Percentiles rank a stretch among this genome's conserved stretches.
Evolutionary conservation across 306 rosid species (phyloP).

Genomic region (Vigna radiata): DNA sequence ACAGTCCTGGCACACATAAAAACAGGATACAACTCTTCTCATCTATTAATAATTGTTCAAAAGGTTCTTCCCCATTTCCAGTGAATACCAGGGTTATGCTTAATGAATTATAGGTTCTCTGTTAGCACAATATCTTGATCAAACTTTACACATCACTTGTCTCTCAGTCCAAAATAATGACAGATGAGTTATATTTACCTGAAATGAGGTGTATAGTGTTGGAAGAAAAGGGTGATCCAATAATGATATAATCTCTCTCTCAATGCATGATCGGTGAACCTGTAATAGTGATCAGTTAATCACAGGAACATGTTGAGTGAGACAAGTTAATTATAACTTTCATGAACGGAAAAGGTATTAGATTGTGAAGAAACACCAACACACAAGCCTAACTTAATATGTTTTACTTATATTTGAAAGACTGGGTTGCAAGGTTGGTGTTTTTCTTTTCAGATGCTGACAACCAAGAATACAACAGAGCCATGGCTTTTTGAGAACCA

Average conservation of each 20-base stretch:
- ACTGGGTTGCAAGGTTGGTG: neutral
- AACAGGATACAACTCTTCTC: no score
- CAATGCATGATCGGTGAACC: constrained; percentile 96
- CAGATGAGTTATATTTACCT: constrained; percentile 58
- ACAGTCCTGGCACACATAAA: no score
- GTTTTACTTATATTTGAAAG: neutral
- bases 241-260: constrained; percentile 85
- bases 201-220: constrained; percentile 87
- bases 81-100: neutral
- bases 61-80: neutral
- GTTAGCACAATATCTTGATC: constrained; percentile 25
- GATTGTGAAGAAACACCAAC: neutral
- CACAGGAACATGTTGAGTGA: constrained; percentile 25
- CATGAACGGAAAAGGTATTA: neutral
- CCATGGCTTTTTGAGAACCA: neutral
- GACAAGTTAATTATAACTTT: constrained; percentile 15
- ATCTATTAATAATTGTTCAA: neutral
- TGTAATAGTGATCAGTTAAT: constrained; percentile 47
- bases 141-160: neutral
- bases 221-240: constrained; percentile 99
- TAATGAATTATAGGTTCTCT: neutral
- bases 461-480: neutral
- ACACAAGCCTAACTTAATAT: neutral
- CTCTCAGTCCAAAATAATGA: neutral
- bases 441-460: constrained; percentile 17